phyloP scores from a whole-genome alignment of 202 grass and related monocot species.

The Brachypodium distachyon region DNA sequence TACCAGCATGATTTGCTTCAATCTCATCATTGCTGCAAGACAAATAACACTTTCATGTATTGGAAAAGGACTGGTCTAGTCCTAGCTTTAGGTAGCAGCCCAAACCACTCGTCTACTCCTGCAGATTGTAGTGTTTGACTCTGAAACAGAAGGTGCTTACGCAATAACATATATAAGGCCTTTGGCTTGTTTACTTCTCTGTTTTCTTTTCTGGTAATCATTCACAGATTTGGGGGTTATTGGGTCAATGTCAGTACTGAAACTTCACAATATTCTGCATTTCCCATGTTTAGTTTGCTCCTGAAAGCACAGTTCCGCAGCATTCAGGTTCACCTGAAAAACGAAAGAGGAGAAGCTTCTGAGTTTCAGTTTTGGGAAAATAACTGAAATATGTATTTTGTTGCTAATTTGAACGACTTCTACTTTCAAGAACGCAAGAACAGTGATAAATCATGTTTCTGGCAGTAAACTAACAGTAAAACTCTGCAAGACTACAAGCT shows the following conservation, averaged over 20 bases:
- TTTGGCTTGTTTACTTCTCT: slow-evolving; percentile 13
- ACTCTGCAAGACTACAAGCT: neutral
- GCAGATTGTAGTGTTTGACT: slow-evolving; percentile 27
- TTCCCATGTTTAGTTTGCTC: neutral
- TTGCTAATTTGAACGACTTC: neutral
- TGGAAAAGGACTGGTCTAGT: slow-evolving; percentile 40
- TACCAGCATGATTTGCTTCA: slow-evolving; percentile 31
- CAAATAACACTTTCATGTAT: slow-evolving; percentile 31
- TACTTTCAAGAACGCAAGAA: neutral
- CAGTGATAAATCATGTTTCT: neutral
- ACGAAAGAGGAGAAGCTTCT: neutral
- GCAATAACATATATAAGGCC: neutral
- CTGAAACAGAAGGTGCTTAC: slow-evolving; percentile 7
- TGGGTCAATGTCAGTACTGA: slow-evolving; percentile 21
- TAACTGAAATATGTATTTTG: neutral
- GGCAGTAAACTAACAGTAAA: neutral
- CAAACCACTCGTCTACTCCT: slow-evolving; percentile 8
- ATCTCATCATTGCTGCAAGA: slow-evolving; percentile 37
- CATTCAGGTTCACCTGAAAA: neutral
- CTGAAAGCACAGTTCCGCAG: neutral
- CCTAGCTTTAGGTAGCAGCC: slow-evolving; percentile 40
- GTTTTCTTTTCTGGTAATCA: slow-evolving; percentile 29
- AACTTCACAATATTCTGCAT: slow-evolving; percentile 2
- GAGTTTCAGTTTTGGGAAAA: neutral
- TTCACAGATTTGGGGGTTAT: slow-evolving; percentile 20